Evolutionary conservation across 768 basidiomycete species (phyloP).

Genomic region (Sporobolomyces phaffii): DNA sequence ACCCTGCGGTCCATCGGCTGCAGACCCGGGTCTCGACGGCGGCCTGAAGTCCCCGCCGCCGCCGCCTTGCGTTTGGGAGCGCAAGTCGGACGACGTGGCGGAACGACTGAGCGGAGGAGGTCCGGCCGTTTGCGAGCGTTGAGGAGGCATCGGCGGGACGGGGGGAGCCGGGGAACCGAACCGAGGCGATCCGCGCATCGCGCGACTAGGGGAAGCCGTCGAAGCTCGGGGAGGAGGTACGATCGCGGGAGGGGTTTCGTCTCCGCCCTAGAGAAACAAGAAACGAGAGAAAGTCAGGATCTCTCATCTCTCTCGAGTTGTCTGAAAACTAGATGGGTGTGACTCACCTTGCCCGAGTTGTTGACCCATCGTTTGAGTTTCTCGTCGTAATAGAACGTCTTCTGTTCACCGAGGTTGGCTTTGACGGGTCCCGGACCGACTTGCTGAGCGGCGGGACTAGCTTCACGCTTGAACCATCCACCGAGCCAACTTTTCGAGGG

Average conservation of each 20-base stretch:
- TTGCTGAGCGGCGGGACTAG: slow-evolving; percentile 51
- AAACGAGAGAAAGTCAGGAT: not conserved
- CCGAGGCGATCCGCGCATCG: slow-evolving; percentile 17
- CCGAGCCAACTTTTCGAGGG: slow-evolving; percentile 63
- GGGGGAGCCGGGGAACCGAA: slow-evolving; percentile 17
- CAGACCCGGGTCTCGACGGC: not conserved
- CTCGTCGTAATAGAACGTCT: slow-evolving; percentile 82
- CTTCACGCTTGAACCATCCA: slow-evolving; percentile 65
- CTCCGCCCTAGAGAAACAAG: slow-evolving; percentile 10
- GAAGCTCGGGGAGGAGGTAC: slow-evolving; percentile 34
- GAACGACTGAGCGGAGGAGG: slow-evolving; percentile 29
- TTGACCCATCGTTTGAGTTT: slow-evolving; percentile 96
- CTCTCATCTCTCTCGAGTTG: no score
- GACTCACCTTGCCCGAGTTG: slow-evolving; percentile 61
- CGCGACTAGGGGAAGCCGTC: slow-evolving; percentile 34
- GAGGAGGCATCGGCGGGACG: slow-evolving; percentile 27
- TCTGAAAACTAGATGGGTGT: not conserved
- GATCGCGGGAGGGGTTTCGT: slow-evolving; percentile 19
- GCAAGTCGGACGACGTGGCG: slow-evolving; percentile 20
- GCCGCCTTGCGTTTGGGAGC: not conserved
- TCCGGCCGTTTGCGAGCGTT: not conserved
- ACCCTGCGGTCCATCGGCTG: not conserved
- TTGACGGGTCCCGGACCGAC: slow-evolving; percentile 64
- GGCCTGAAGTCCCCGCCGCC: not conserved
- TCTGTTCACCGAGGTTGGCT: slow-evolving; percentile 89